These are phyloP conservation scores for Podospora anserina DNA, from an alignment of 495 filamentous ascomycete species.

Conservation along the genomic window DNA sequence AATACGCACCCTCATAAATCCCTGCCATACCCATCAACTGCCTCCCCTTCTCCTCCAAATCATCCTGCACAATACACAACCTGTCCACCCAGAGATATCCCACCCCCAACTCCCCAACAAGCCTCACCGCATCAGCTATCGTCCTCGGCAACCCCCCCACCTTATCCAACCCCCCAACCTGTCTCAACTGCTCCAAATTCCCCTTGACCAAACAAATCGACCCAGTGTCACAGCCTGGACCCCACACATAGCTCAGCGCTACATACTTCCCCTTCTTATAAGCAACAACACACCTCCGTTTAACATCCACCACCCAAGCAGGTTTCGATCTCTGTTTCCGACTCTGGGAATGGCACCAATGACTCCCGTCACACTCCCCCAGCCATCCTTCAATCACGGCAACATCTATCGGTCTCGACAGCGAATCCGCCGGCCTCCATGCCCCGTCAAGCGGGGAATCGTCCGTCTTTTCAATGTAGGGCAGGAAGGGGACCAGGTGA, in stretches of 20 bases:
- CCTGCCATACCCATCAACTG: slow-evolving; percentile 34
- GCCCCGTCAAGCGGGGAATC: background rate
- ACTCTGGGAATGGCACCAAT: slow-evolving; percentile 13
- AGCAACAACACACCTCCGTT: slow-evolving; percentile 15
- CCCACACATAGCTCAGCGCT: slow-evolving; percentile 31
- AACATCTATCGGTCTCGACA: slow-evolving; percentile 17
- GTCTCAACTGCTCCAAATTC: slow-evolving; percentile 6
- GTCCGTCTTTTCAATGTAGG: slow-evolving; percentile 22
- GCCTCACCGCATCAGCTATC: slow-evolving; percentile 28
- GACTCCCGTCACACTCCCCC: slow-evolving; percentile 17
- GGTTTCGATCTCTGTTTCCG: background rate
- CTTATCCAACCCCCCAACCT: slow-evolving; percentile 6
- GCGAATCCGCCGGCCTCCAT: slow-evolving; percentile 15
- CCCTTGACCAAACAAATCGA: slow-evolving; percentile 8
- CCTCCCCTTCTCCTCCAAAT: slow-evolving; percentile 22
- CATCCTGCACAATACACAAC: slow-evolving; percentile 39
- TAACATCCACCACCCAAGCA: slow-evolving; percentile 20
- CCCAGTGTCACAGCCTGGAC: slow-evolving; percentile 3
- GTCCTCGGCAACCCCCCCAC: slow-evolving; percentile 19
- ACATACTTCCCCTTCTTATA: slow-evolving; percentile 13
- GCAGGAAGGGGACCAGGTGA: slow-evolving; percentile 19
- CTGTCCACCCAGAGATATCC: slow-evolving; percentile 37
- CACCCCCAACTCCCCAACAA: slow-evolving; percentile 22
- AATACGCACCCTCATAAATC: slow-evolving; percentile 34
- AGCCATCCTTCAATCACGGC: slow-evolving; percentile 13